Conservation (phyloP, 2,329 filamentous ascomycete genomes). For the Paraconiothyrium sp. region DNA sequence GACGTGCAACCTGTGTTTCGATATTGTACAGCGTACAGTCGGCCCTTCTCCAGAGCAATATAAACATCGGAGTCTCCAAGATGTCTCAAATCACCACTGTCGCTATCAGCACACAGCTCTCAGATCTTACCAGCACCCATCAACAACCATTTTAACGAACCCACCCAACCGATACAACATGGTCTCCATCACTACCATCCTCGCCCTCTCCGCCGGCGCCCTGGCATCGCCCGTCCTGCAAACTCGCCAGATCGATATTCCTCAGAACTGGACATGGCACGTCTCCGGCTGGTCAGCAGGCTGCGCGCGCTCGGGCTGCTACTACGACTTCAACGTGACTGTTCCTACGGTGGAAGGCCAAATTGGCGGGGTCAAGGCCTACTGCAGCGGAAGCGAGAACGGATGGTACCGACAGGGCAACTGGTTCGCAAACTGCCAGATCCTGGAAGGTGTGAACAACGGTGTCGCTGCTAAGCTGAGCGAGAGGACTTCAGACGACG, state of each 20-base stretch:
- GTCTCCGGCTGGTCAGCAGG: slow-evolving; percentile 29
- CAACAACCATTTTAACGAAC: background rate
- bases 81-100: background rate
- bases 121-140: background rate
- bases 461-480: slow-evolving; percentile 26
- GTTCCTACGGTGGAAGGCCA: slow-evolving; percentile 22
- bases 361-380: slow-evolving; percentile 25
- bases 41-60: slow-evolving; percentile 1
- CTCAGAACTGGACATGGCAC: slow-evolving; percentile 31
- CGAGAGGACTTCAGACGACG: slow-evolving; percentile 13
- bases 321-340: slow-evolving; percentile 36
- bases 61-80: background rate
- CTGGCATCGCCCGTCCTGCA: slow-evolving; percentile 18
- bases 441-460: slow-evolving; percentile 30
- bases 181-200: slow-evolving; percentile 25
- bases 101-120: background rate
- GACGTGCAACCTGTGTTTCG: slow-evolving; percentile 1
- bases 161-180: slow-evolving; percentile 14
- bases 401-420: slow-evolving; percentile 16
- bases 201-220: slow-evolving; percentile 19
- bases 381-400: slow-evolving; percentile 30
- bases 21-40: background rate
- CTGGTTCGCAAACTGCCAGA: slow-evolving; percentile 24
- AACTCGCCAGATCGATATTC: slow-evolving; percentile 23
- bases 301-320: slow-evolving; percentile 30